A percentile compares a stretch with the other conserved stretches of the same genome.
Evolutionary conservation across 164 flowering plant genomes (phyloP).

Genomic region (Aristolochia fimbriata): DNA sequence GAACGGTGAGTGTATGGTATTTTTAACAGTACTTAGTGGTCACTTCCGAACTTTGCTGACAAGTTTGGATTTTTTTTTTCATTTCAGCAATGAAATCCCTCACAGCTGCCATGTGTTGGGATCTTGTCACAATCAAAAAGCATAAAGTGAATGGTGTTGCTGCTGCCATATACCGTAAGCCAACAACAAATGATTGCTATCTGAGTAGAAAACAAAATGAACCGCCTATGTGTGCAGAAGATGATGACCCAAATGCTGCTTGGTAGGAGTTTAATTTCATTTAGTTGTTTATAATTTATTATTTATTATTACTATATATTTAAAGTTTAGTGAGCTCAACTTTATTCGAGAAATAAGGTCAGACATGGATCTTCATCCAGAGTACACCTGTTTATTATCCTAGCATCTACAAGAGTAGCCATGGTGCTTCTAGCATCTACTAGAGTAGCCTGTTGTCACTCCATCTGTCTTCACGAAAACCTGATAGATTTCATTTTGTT

Average conservation of each 20-base stretch:
- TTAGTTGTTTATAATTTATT: not conserved
- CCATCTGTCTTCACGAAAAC: no score
- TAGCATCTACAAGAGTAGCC: no score
- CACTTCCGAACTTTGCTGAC: not conserved
- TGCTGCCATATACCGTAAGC: constrained; percentile 63
- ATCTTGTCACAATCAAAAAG: constrained; percentile 31
- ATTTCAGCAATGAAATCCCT: constrained; percentile 65
- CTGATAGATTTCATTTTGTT: no score
- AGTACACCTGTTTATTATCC: no score
- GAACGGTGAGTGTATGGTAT: constrained; percentile 75
- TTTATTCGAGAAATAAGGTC: no score
- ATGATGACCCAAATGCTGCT: constrained; percentile 74
- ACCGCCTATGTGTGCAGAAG: constrained; percentile 64
- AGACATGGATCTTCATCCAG: no score
- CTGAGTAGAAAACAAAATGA: constrained; percentile 31
- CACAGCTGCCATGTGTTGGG: constrained; percentile 74
- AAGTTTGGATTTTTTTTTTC: constrained; percentile 9
- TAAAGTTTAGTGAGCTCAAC: no score
- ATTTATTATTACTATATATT: not conserved
- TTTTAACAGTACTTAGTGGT: no score
- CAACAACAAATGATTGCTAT: constrained; percentile 59
- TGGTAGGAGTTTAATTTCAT: constrained; percentile 32
- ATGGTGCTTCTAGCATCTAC: no score
- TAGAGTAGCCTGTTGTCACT: no score
- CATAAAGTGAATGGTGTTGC: constrained; percentile 47